phyloP scores from a whole-genome alignment of 306 rosid genomes.

The Medicago truncatula region MtrunA17r5.0-ANR NC_053045.1:64626501-64627000 shows the following conservation, averaged over 20 bases:
- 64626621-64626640: conserved; percentile 28
- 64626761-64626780: conserved; percentile 97
- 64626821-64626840: conserved; percentile 91
- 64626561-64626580: not conserved
- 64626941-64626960: conserved; percentile 26
- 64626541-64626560: not conserved
- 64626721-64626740: conserved; percentile 97
- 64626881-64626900: conserved; percentile 28
- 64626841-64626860: conserved; percentile 73
- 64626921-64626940: conserved; percentile 21
- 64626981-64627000: conserved; percentile 29
- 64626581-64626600: conserved; percentile 14
- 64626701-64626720: conserved; percentile 98
- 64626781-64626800: conserved; percentile 86
- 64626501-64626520: not conserved
- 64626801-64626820: conserved; percentile 88
- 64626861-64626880: conserved; percentile 25
- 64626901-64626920: conserved; percentile 1
- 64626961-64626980: conserved; percentile 21
- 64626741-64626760: conserved; percentile 97
- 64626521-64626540: not conserved
- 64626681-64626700: conserved; percentile 47
- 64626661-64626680: conserved; percentile 15
- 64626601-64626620: conserved; percentile 33
- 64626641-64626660: conserved; percentile 32